phyloP scores from a whole-genome alignment of 2,329 filamentous ascomycete species.

The Dissoconium aciculare region DNA sequence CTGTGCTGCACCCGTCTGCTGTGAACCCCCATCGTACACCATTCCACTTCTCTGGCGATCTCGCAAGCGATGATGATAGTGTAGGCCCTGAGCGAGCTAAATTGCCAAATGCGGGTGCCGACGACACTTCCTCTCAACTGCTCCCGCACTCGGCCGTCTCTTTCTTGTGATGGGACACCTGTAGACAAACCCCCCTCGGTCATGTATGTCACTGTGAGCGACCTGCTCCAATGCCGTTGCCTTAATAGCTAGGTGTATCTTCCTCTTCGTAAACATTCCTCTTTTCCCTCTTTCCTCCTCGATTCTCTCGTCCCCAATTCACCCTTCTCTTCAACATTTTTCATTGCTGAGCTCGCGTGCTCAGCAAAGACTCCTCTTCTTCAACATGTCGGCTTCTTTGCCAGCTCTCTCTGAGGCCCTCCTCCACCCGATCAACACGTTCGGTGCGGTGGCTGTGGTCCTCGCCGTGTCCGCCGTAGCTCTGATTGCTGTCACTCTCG shows the following conservation, averaged over 20 bases:
- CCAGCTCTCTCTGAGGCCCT: constrained; percentile 15
- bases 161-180: neutral
- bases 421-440: constrained; percentile 20
- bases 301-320: constrained; percentile 1
- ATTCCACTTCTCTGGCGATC: too few species aligned
- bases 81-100: too few species aligned
- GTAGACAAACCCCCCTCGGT: neutral
- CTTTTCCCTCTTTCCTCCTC: constrained; percentile 3
- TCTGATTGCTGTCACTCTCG: constrained; percentile 24
- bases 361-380: constrained; percentile 9
- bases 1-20: too few species aligned
- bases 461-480: constrained; percentile 17
- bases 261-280: constrained; percentile 1
- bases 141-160: neutral
- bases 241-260: constrained; percentile 1
- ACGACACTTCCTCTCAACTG: neutral
- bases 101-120: too few species aligned
- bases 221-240: neutral
- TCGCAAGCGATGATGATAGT: too few species aligned
- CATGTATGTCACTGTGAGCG: neutral
- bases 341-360: constrained; percentile 9
- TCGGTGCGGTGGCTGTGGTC: constrained; percentile 22
- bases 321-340: constrained; percentile 6
- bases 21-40: too few species aligned
- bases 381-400: constrained; percentile 15